These are phyloP conservation scores for Curvularia sp. DNA, from an alignment of 2,329 filamentous ascomycete genomes.

Conservation along the genomic window DNA sequence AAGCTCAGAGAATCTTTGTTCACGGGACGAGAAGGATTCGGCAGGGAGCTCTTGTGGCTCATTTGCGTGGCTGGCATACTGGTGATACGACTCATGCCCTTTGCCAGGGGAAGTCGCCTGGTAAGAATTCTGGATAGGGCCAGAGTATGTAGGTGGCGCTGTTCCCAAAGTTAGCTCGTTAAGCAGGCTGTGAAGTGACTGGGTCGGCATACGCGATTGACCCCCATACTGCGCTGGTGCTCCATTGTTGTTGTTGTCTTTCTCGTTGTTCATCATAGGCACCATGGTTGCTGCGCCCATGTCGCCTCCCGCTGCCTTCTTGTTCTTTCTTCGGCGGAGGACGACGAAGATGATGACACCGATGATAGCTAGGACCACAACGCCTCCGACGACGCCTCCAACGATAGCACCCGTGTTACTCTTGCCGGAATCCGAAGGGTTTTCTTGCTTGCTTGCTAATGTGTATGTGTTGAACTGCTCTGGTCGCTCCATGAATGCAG, in stretches of 20 bases:
- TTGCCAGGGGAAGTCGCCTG: slow-evolving; percentile 20
- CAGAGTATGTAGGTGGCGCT: slow-evolving; percentile 39
- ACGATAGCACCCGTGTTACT: slow-evolving; percentile 34
- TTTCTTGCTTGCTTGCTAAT: slow-evolving; percentile 2
- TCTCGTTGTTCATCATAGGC: slow-evolving; percentile 26
- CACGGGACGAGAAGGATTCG: slow-evolving; percentile 12
- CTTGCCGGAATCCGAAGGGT: slow-evolving; percentile 9
- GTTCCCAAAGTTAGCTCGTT: slow-evolving; percentile 15
- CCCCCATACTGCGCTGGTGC: slow-evolving; percentile 21
- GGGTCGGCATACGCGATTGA: slow-evolving; percentile 33
- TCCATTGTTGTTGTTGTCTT: slow-evolving; percentile 10
- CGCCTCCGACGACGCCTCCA: slow-evolving; percentile 42
- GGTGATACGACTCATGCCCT: slow-evolving; percentile 21
- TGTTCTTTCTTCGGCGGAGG: slow-evolving; percentile 26
- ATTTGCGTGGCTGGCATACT: slow-evolving; percentile 25
- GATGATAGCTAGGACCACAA: slow-evolving; percentile 32
- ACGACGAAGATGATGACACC: slow-evolving; percentile 35
- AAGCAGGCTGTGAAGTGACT: background rate
- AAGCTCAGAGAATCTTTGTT: slow-evolving; percentile 33
- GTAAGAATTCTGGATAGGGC: slow-evolving; percentile 30
- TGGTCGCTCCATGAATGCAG: slow-evolving; percentile 34
- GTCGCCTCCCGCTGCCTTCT: slow-evolving; percentile 9
- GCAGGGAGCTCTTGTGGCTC: slow-evolving; percentile 33
- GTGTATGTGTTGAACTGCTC: slow-evolving; percentile 31
- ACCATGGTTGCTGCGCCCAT: slow-evolving; percentile 18